Evolutionary conservation across 2,329 filamentous ascomycete species (phyloP), one percentile per base, ranked within the genome.

Genomic region (Cordyceps tenuipes): DNA sequence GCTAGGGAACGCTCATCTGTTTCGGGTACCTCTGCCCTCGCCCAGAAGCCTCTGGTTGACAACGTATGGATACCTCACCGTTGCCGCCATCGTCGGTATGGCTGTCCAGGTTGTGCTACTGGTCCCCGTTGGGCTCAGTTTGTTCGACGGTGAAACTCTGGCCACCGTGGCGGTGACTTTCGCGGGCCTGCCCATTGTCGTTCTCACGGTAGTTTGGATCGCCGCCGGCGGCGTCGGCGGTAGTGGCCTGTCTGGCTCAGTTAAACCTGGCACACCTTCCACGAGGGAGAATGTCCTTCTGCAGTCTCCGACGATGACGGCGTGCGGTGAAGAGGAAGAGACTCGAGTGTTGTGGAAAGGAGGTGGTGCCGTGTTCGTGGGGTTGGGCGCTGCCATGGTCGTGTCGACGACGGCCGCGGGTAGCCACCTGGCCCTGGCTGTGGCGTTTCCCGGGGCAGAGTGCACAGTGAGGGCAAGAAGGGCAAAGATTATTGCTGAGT

Each of bases 1-100:
- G 26, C 81, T 80, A 64, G 83, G 81, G 56, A 84, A 78, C 1
- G 80, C 82, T 78, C 79, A 83, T 76, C 63, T 88, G 79, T 64
- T 88, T 80, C 0, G 89, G 88, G 88, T 81, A 68, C 87, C 90
- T 63, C 89, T 83, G 59, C 89, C 82, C 29, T 29, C 29, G 29
- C 29, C 29, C 29, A 29, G 7, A 6, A 29, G 29, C 29, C 29
- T 29, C 29, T 29, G 29, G 29, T 29, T 8, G 7, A 29, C 29
- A 29, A 29, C 29, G 29, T 29, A 29, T 7, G 29, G 29, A 29
- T 29, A 6, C 29, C 29, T 29, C 29, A 29, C 5, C 29, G 29
- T 29, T 29, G 29, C 29, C 29, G 56, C 36, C 13, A 36, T 23
- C 8, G 56, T 59, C 10, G 26, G n/a, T 3, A 48, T 52, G 2